phyloP scores from a whole-genome alignment of 257 asterid genomes.

The Capsicum baccatum region DNA sequence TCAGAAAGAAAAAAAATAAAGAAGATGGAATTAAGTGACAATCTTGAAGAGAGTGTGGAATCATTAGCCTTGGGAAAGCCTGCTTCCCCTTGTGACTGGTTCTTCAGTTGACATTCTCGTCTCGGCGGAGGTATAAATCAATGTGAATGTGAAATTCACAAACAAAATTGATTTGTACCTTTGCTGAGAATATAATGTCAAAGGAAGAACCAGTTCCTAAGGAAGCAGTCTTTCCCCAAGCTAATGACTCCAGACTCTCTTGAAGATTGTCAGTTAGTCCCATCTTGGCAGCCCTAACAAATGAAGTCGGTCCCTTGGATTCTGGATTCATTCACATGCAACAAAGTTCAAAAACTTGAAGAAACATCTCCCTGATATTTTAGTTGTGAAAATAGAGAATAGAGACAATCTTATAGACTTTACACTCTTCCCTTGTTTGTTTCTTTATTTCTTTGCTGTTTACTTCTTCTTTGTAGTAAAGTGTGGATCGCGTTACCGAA shows the following conservation, averaged over 20 bases:
- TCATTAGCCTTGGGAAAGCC: no score
- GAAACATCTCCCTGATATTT: neutral
- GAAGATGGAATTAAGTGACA: no score
- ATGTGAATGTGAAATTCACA: neutral
- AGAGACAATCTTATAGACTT: no score
- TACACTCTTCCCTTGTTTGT: no score
- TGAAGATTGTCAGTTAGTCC: conserved; percentile 67
- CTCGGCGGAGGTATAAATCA: no score
- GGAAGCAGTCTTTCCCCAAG: conserved; percentile 89
- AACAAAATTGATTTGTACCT: conserved; percentile 50
- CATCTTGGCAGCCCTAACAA: conserved; percentile 76
- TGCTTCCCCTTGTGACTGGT: no score
- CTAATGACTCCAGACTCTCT: conserved; percentile 81
- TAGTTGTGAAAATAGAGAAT: neutral
- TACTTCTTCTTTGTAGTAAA: neutral
- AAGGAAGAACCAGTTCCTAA: conserved; percentile 79
- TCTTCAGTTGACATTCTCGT: no score
- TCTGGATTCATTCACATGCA: conserved; percentile 54
- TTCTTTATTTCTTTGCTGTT: no score
- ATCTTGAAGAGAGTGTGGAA: no score
- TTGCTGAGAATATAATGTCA: conserved; percentile 60
- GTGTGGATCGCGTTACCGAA: conserved; percentile 50
- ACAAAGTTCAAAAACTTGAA: conserved; percentile 2
- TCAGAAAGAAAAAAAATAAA: no score
- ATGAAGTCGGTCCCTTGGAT: conserved; percentile 56